Evolutionary conservation across 176 grass and related monocot genomes (phyloP), one percentile per base, ranked within the genome.

Genomic region (maize (Zea mays)): DNA sequence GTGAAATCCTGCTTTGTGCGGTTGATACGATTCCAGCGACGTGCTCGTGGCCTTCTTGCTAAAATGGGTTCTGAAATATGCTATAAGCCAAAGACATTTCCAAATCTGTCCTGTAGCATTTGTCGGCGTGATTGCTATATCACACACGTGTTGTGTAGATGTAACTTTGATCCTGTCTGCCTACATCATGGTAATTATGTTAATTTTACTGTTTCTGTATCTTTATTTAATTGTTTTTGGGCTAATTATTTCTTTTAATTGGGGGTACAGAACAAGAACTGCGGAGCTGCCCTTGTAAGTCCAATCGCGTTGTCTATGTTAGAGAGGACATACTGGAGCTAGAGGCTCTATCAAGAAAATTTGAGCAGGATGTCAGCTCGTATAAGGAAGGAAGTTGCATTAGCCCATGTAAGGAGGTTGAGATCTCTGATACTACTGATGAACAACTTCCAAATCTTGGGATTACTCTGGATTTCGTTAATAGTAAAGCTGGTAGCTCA

Each of bases 61-160:
- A 90, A 92, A 80, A 84, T 83, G 74, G 96, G 85, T 48, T 77
- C 85, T 78, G 92, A 80, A 45, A 79, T 88, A 80, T 78, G 71
- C 81, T 77, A 87, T 42, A 90, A 90, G 65, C 37, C 70, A 39
- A 77, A 88, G 74, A 17, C 35, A 1, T 74, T 84, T 69, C 47
- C 77, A 12, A 78, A 84, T 63, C 58, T 96, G 58, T 71, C 81
- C 0, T 99, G 96, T 85, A 86, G 90, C 71, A 84, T 99, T 45
- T 99, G 96, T 54, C 79, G 85, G 58, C 87, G 90, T 75, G 92
- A 95, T 82, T 99, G 96, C 82, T 95, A 95, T 46, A 54, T 96
- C 44, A 83, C 87, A 68, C 83, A 95, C 62, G 89, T 99, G 58
- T 69, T 59, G 54, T 99, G 96, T 61, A 65, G 83, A 72, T 99